phyloP scores from a whole-genome alignment of 371 early-diverging fungal species.

The Mortierella sp. region DNA sequence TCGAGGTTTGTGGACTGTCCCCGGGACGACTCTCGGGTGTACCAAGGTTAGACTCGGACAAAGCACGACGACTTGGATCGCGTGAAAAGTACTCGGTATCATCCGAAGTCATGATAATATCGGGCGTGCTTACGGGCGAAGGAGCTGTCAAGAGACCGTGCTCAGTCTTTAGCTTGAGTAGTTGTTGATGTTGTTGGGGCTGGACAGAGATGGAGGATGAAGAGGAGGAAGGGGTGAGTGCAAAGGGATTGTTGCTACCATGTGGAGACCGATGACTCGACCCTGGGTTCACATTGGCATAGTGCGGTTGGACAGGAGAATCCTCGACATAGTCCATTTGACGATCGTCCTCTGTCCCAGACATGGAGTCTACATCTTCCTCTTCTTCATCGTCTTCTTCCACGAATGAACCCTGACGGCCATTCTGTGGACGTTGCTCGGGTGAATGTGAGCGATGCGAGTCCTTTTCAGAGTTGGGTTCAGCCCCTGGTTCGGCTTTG shows the following conservation, averaged over 20 bases:
- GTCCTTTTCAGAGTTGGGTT: background rate
- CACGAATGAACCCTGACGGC: background rate
- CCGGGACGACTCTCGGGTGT: background rate
- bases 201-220: constrained; percentile 9
- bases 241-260: background rate
- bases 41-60: constrained; percentile 18
- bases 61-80: constrained; percentile 13
- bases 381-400: background rate
- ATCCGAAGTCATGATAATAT: constrained; percentile 13
- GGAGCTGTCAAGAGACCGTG: constrained; percentile 22
- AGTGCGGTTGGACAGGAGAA: constrained; percentile 27
- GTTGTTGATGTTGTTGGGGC: constrained; percentile 44
- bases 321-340: constrained; percentile 33
- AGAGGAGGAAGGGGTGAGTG: background rate
- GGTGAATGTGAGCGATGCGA: too few relatives aligned
- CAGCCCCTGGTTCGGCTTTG: constrained; percentile 24
- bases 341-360: constrained; percentile 7
- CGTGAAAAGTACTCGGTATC: constrained; percentile 1
- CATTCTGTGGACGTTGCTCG: too few relatives aligned
- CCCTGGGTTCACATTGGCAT: background rate
- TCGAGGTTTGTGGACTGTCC: too few relatives aligned
- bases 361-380: background rate
- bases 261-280: background rate
- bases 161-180: constrained; percentile 36
- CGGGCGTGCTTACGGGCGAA: constrained; percentile 8